phyloP scores from a whole-genome alignment of 345 rosid species.

The Populus deltoides region DNA sequence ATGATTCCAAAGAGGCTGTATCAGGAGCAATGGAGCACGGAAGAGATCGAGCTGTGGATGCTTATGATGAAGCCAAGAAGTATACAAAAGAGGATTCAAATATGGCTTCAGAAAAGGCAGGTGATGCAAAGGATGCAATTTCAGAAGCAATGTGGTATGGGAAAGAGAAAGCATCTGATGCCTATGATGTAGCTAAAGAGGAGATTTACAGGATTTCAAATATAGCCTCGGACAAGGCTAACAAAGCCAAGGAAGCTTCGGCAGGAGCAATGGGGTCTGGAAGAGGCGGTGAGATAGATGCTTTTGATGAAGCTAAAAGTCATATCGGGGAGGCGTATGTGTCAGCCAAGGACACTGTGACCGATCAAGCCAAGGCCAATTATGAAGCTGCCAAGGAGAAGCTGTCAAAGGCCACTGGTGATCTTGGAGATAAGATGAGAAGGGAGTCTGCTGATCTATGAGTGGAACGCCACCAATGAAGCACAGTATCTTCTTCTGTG shows the following conservation, averaged over 20 bases:
- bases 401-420: conserved; percentile 42
- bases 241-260: background rate
- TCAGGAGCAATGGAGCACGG: conserved; percentile 11
- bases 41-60: conserved; percentile 11
- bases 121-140: conserved; percentile 3
- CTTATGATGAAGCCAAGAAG: conserved; percentile 2
- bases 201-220: background rate
- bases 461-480: conserved; percentile 7
- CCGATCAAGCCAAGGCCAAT: conserved; percentile 17
- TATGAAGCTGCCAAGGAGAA: conserved; percentile 54
- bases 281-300: background rate
- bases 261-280: background rate
- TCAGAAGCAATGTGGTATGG: conserved; percentile 5
- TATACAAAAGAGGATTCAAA: background rate
- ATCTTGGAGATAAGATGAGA: conserved; percentile 45
- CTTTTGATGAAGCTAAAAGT: conserved; percentile 21
- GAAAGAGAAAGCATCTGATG: background rate
- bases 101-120: conserved; percentile 11
- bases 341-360: conserved; percentile 37
- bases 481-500: conserved; percentile 8
- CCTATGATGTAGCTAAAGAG: conserved; percentile 1
- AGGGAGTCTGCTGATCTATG: conserved; percentile 17
- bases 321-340: conserved; percentile 41
- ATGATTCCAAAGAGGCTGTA: conserved; percentile 15
- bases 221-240: conserved; percentile 3